Evolutionary conservation across 225 moss, liverwort and hornwort species (phyloP).

Genomic region (Bryum argenteum): DNA sequence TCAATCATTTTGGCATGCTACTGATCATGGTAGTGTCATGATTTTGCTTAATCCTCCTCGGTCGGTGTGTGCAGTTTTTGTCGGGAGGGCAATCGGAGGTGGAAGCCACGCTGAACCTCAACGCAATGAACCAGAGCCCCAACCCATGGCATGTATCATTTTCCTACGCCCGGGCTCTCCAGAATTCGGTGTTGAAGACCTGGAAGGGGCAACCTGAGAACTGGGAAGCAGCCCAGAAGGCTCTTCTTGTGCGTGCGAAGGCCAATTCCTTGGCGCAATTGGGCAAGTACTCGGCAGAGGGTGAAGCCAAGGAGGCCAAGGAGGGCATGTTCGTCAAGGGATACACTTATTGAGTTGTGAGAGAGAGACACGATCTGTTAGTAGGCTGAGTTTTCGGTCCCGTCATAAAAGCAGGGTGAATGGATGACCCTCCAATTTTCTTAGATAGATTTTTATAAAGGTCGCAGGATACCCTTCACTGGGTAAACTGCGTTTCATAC

Average conservation of each 20-base stretch:
- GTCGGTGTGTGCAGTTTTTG: constrained; percentile 42
- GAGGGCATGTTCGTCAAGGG: constrained; percentile 70
- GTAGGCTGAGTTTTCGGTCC: constrained; percentile 27
- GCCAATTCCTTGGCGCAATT: constrained; percentile 64
- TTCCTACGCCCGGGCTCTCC: constrained; percentile 68
- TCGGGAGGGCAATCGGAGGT: constrained; percentile 70
- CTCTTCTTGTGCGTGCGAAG: constrained; percentile 58
- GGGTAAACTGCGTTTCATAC: constrained; percentile 27
- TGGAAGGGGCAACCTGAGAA: constrained; percentile 73
- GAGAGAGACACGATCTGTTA: not conserved
- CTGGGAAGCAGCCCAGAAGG: constrained; percentile 56
- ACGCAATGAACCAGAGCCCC: constrained; percentile 65
- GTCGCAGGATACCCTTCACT: constrained; percentile 23
- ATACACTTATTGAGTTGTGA: constrained; percentile 46
- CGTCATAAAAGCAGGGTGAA: constrained; percentile 29
- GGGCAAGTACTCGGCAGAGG: constrained; percentile 61
- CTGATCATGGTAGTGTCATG: too few relatives aligned
- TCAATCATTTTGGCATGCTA: not conserved
- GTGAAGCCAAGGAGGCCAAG: constrained; percentile 65
- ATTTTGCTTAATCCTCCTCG: too few relatives aligned
- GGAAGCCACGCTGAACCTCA: constrained; percentile 64
- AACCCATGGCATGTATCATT: constrained; percentile 73
- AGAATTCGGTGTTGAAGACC: constrained; percentile 62
- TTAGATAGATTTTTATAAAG: constrained; percentile 30
- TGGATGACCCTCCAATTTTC: constrained; percentile 37